A percentile compares a stretch with the other conserved stretches of the same genome.
These are phyloP conservation scores for Fraxinus baroniana DNA, from an alignment of 305 asterid genomes.

Conservation along the genomic window DNA sequence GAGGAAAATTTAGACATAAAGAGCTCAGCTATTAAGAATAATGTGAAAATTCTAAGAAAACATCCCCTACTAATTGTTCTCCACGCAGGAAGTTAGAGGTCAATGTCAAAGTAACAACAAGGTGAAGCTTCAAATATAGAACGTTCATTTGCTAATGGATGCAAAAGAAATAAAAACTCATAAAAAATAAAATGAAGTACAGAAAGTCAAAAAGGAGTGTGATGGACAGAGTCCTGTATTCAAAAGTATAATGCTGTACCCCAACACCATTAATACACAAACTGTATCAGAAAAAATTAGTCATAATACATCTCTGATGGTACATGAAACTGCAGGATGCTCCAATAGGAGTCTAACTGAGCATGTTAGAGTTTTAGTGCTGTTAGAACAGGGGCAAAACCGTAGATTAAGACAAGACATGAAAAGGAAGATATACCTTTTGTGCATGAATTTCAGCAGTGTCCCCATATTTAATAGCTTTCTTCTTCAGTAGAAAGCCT, in stretches of 20 bases:
- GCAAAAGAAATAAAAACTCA: background rate
- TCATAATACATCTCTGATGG: conserved; percentile 8
- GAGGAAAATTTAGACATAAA: conserved; percentile 26
- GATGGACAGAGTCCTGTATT: background rate
- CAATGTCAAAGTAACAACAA: conserved; percentile 16
- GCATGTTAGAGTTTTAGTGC: conserved; percentile 1
- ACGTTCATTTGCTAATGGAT: conserved; percentile 12
- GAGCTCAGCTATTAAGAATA: background rate
- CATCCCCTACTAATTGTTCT: background rate
- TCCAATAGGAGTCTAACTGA: background rate
- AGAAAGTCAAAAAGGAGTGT: background rate
- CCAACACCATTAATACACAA: background rate
- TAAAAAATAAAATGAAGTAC: background rate
- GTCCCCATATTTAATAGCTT: conserved; percentile 68
- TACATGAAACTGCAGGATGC: conserved; percentile 6
- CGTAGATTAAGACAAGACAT: background rate
- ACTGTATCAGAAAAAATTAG: background rate
- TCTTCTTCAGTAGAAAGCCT: conserved; percentile 82
- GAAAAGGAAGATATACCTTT: conserved; percentile 49
- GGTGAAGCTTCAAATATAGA: conserved; percentile 18
- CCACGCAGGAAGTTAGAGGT: conserved; percentile 19
- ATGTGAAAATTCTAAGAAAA: conserved; percentile 21
- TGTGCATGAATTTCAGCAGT: conserved; percentile 83
- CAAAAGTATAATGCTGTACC: background rate
- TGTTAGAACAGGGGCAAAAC: background rate